Base-by-base conservation (phyloP, 2,329 filamentous ascomycete genomes). In the Dactylellina cionopaga region DNA sequence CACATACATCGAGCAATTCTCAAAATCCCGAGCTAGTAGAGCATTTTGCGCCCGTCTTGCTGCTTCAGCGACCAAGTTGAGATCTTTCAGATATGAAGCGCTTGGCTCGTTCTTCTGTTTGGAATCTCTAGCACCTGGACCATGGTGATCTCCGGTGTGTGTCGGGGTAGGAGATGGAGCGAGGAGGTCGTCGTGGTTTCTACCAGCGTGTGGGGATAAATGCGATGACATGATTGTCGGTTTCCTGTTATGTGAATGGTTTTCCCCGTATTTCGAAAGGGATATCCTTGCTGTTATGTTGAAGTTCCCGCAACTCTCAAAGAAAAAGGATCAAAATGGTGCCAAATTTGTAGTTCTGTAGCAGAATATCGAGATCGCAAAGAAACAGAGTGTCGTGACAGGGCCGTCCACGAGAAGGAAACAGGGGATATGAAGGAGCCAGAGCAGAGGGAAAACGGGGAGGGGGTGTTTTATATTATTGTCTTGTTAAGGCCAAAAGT, bases 91-190 rank as follows among this genome's bases (percentile, higher is more conserved):
- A 25, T 72, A 72, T 11, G 68, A 72, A 9, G 68, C 52, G 47
- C 68, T 72, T 25, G 68, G 68, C 31, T 72, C 68, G 54, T 72
- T 43, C 52, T 72, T 72, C 29, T 60, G 59, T 25, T 19, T 66
- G n/a, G 59, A 41, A 60, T 62, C 54, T 25, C 55, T 41, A 11
- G 44, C 69, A n/a, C 31, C 55, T 11, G 52, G 37, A 24, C 35
- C 31, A 35, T 72, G 51, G 31, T 72, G 59, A 37, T 74, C 69
- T 33, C 44, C 51, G 11, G 60, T 68, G 51, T 74, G 69, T 35
- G 69, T 74, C 22, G 69, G 69, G 10, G 69, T 74, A 24, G 69
- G 69, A n/a, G 69, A 74, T 17, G 69, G 69, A 6, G 62, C 69
- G 39, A 74, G 60, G 25, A 74, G 59, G 24, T 72, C 68, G 39